These are phyloP conservation scores for Achlya hypogyna DNA, from an alignment of 352 stramenopile species.

Conservation along the genomic window DNA sequence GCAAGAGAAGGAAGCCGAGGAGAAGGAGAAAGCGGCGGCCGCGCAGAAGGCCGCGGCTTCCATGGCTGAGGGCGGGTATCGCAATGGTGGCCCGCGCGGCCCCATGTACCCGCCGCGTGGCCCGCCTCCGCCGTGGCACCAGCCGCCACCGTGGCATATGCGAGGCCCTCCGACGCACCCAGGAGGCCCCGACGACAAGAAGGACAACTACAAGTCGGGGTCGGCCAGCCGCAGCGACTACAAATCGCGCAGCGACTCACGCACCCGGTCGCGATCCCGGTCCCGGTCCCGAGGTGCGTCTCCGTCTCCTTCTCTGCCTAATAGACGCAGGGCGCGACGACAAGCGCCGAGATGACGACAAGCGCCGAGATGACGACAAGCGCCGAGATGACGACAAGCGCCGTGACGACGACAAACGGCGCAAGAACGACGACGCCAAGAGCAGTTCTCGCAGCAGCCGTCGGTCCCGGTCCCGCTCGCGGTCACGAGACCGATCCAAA, in stretches of 20 bases:
- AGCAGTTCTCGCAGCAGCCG: neutral
- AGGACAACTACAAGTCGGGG: neutral
- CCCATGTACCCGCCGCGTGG: neutral
- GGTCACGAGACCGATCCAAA: slow-evolving; percentile 7
- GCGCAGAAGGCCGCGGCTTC: neutral
- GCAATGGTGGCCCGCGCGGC: neutral
- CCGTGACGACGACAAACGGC: neutral
- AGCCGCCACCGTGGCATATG: slow-evolving; percentile 8
- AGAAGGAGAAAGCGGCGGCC: slow-evolving; percentile 15
- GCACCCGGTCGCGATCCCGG: neutral
- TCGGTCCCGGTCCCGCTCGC: slow-evolving; percentile 9
- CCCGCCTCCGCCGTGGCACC: slow-evolving; percentile 6
- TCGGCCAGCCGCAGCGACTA: neutral
- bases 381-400: neutral
- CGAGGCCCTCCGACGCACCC: neutral
- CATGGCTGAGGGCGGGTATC: neutral
- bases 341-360: neutral
- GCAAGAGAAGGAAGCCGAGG: slow-evolving; percentile 55
- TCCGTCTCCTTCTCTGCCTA: neutral
- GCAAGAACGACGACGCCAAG: no score
- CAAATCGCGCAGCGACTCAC: neutral
- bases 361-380: neutral
- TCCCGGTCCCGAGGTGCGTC: neutral
- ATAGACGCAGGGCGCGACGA: neutral
- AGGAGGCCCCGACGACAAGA: neutral